These are phyloP conservation scores for Diplodia intermedia DNA, from an alignment of 2,329 filamentous ascomycete genomes.

Conservation along the genomic window DNA sequence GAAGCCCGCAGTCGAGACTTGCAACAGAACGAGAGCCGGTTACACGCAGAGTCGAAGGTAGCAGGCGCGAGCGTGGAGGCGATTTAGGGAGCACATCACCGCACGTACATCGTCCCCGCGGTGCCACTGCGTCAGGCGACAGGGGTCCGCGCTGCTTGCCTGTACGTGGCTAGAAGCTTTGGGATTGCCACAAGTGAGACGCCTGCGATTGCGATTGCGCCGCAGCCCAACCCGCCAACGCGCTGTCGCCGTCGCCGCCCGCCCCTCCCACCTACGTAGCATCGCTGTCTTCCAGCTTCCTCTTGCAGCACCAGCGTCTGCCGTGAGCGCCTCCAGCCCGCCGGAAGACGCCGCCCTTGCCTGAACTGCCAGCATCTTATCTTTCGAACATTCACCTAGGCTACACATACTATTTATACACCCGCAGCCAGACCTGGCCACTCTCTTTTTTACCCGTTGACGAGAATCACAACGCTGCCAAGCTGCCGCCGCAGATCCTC, in stretches of 20 bases:
- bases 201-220: neutral
- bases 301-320: constrained; percentile 1
- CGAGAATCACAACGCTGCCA: constrained; percentile 82
- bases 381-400: neutral
- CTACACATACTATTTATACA: constrained; percentile 18
- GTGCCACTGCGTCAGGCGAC: constrained; percentile 6
- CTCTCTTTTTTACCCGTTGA: constrained; percentile 54
- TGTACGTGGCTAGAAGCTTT: constrained; percentile 13
- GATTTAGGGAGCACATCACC: constrained; percentile 21
- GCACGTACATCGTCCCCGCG: constrained; percentile 7
- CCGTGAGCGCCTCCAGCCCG: neutral
- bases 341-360: neutral
- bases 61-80: constrained; percentile 7
- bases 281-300: neutral
- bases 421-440: neutral
- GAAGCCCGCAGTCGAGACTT: constrained; percentile 4
- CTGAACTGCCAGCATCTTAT: neutral
- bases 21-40: neutral
- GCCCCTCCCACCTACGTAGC: neutral
- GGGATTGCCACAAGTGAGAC: constrained; percentile 17
- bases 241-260: neutral
- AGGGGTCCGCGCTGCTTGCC: constrained; percentile 17
- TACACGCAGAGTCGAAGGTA: constrained; percentile 8
- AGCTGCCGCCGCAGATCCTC: constrained; percentile 88
- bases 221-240: neutral